Percentiles rank a stretch among this genome's conserved stretches.
Conservation (phyloP, 495 filamentous ascomycete species). For the Aspergillus funiculosus region DNA sequence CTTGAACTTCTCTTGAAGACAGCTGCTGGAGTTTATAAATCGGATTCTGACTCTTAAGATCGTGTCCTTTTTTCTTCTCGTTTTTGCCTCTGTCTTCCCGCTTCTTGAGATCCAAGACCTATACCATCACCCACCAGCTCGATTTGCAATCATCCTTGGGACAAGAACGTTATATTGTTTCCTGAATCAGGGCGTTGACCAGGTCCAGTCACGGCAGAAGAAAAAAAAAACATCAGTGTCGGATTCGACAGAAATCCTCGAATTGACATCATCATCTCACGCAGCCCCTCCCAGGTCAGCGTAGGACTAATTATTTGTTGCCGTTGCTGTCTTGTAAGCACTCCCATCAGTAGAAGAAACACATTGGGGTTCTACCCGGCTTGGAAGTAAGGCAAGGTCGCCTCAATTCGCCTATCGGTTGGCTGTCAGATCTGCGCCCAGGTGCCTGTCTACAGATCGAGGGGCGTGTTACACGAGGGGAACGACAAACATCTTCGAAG, state of each 20-base stretch:
- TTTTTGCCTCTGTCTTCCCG: conserved; percentile 6
- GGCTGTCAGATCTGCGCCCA: conserved; percentile 26
- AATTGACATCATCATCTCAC: neutral
- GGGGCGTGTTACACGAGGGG: conserved; percentile 31
- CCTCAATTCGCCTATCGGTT: conserved; percentile 23
- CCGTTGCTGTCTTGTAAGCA: conserved; percentile 21
- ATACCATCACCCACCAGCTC: conserved; percentile 20
- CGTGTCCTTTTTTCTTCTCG: conserved; percentile 14
- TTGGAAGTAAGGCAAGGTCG: conserved; percentile 11
- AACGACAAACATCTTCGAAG: conserved; percentile 39
- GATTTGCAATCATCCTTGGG: conserved; percentile 24
- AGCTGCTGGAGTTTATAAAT: conserved; percentile 11
- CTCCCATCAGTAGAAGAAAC: conserved; percentile 4
- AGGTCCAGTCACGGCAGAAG: neutral
- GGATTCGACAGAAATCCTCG: neutral
- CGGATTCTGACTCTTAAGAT: conserved; percentile 10
- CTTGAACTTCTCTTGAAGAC: conserved; percentile 25
- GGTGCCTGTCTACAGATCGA: conserved; percentile 30
- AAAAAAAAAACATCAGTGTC: neutral
- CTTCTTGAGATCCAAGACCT: neutral
- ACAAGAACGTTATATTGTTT: neutral
- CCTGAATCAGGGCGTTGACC: neutral
- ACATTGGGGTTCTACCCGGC: conserved; percentile 5
- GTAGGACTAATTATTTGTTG: too few species aligned
- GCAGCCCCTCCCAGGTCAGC: conserved; percentile 2